Conservation (phyloP, 306 rosid genomes). For the Urtica urens region DNA sequence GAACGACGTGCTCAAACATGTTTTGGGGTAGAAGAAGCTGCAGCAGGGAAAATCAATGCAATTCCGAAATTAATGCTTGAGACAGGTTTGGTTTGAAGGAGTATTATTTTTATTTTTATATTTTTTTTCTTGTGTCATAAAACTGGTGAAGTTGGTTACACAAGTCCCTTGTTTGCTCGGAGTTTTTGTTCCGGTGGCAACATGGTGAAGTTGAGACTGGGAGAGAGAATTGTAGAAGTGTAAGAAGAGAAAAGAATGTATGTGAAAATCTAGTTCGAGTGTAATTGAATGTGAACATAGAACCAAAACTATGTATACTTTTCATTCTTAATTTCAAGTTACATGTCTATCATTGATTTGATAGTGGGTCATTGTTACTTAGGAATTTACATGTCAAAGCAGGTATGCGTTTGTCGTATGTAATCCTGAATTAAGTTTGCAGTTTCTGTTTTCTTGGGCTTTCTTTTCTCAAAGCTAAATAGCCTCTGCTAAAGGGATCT, state of each 20-base stretch:
- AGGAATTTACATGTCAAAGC: too few species aligned
- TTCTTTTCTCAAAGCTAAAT: too few species aligned
- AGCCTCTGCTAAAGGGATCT: too few species aligned
- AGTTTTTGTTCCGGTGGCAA: constrained; percentile 31
- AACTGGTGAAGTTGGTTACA: constrained; percentile 2
- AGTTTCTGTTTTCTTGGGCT: too few species aligned
- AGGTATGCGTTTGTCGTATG: too few species aligned
- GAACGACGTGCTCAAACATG: constrained; percentile 74
- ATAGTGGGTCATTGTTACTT: too few species aligned
- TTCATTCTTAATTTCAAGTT: constrained; percentile 1
- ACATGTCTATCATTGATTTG: neutral
- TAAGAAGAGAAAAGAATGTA: constrained; percentile 1
- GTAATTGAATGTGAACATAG: constrained; percentile 24
- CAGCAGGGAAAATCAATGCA: constrained; percentile 95
- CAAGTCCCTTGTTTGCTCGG: constrained; percentile 22
- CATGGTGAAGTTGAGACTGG: constrained; percentile 25
- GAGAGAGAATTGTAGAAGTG: constrained; percentile 15
- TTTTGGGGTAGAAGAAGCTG: constrained; percentile 95
- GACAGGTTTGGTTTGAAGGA: constrained; percentile 11
- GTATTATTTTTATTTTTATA: constrained; percentile 8
- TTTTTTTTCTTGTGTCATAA: constrained; percentile 8
- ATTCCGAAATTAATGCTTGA: constrained; percentile 85
- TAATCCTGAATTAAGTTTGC: too few species aligned
- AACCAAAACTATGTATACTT: constrained; percentile 6
- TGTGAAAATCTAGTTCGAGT: constrained; percentile 15